These are phyloP conservation scores for Cucumis cinereus DNA, from an alignment of 306 rosid genomes.

Conservation along the genomic window DNA sequence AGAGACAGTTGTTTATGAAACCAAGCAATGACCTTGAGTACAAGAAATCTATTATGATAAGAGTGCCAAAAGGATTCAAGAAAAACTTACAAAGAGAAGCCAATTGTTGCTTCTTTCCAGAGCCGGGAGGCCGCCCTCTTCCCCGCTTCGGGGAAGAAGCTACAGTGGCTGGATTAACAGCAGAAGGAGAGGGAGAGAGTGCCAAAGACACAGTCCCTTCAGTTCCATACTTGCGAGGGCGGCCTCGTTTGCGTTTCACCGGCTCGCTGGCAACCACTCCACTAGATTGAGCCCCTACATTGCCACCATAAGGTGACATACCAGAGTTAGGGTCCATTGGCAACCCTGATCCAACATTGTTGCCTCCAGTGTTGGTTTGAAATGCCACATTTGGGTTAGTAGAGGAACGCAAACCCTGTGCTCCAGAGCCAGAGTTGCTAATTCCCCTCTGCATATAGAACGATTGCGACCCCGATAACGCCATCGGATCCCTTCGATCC, in stretches of 20 bases:
- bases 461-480: constrained; percentile 63
- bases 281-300: constrained; percentile 45
- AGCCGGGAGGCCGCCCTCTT: constrained; percentile 82
- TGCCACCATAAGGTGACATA: constrained; percentile 55
- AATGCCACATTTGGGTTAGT: constrained; percentile 46
- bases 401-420: constrained; percentile 38
- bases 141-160: constrained; percentile 49
- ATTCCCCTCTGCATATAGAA: constrained; percentile 69
- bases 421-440: constrained; percentile 38
- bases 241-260: constrained; percentile 77
- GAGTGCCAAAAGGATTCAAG: neutral
- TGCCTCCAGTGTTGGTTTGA: constrained; percentile 51
- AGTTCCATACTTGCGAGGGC: constrained; percentile 84
- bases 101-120: constrained; percentile 81
- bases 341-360: constrained; percentile 44
- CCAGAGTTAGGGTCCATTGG: constrained; percentile 43
- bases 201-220: constrained; percentile 83
- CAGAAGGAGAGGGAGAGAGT: constrained; percentile 38
- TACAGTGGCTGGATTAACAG: constrained; percentile 29
- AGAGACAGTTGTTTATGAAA: neutral
- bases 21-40: neutral
- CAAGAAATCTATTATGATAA: neutral
- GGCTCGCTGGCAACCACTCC: constrained; percentile 45
- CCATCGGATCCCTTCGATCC: constrained; percentile 92
- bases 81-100: constrained; percentile 55